phyloP scores from a whole-genome alignment of 768 basidiomycete genomes.

The Boletus eberwhitei region DNA sequence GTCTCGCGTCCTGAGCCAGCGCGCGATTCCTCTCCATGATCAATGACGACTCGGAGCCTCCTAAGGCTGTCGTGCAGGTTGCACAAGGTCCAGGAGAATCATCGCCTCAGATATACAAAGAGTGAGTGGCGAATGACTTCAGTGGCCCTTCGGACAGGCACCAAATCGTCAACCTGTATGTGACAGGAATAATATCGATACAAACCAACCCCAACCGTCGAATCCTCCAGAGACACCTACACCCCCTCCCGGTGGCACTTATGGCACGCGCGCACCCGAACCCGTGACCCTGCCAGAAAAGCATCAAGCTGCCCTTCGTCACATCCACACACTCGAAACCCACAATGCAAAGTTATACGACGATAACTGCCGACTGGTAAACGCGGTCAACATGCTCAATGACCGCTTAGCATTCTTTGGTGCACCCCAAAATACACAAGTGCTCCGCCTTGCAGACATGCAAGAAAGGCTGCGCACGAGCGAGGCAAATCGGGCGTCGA shows the following conservation, averaged over 20 bases:
- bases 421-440: slow-evolving; percentile 17
- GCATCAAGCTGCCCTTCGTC: slow-evolving; percentile 25
- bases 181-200: slow-evolving; percentile 2
- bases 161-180: background rate
- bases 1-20: background rate
- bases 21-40: slow-evolving; percentile 5
- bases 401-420: slow-evolving; percentile 25
- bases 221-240: slow-evolving; percentile 4
- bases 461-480: slow-evolving; percentile 27
- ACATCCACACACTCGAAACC: slow-evolving; percentile 28
- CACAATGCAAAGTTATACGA: slow-evolving; percentile 35
- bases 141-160: background rate
- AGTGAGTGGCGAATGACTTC: slow-evolving; percentile 9
- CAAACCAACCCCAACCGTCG: background rate
- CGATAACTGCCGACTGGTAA: slow-evolving; percentile 37
- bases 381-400: slow-evolving; percentile 29
- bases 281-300: slow-evolving; percentile 36
- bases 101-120: background rate
- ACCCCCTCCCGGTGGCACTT: background rate
- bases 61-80: slow-evolving; percentile 13
- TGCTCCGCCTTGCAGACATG: slow-evolving; percentile 16
- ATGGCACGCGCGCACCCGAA: slow-evolving; percentile 44
- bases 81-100: slow-evolving; percentile 1
- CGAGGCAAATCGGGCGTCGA: slow-evolving; percentile 14
- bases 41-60: slow-evolving; percentile 2